Evolutionary conservation across 176 grass and related monocot genomes (phyloP).

Genomic region (Paspalum vaginatum): DNA sequence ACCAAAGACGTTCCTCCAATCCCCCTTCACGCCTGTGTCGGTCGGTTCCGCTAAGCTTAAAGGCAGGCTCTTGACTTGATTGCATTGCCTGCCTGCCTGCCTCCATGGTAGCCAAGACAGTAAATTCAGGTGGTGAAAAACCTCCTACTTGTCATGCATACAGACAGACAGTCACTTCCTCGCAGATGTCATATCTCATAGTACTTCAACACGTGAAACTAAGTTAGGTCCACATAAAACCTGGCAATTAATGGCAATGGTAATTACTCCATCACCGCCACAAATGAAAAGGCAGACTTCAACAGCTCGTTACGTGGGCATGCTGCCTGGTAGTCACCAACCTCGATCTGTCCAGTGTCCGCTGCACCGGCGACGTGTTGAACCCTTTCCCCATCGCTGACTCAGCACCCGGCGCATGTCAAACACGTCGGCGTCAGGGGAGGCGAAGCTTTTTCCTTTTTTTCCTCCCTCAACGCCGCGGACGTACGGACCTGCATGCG

Average conservation of each 20-base stretch:
- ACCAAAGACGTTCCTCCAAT: too few species aligned
- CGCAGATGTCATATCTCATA: too few species aligned
- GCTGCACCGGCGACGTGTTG: conserved; percentile 1
- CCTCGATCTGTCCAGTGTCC: neutral
- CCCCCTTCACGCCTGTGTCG: too few species aligned
- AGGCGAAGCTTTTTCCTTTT: neutral
- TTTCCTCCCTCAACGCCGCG: neutral
- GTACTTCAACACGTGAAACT: neutral
- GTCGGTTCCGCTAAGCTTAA: too few species aligned
- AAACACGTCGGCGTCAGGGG: conserved; percentile 4
- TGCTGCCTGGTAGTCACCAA: neutral
- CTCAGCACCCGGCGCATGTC: conserved; percentile 6
- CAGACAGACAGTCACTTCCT: too few species aligned
- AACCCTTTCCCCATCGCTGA: neutral
- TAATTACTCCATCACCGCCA: neutral
- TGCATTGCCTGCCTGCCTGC: too few species aligned
- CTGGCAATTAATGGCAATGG: neutral
- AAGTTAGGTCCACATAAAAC: neutral
- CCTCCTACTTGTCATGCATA: too few species aligned
- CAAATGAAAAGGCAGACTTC: neutral
- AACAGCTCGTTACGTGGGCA: neutral
- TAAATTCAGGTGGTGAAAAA: too few species aligned
- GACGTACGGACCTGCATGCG: neutral
- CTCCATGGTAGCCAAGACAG: too few species aligned
- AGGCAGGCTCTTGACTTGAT: too few species aligned